These are phyloP conservation scores for Trichoderma cornu-damae DNA, from an alignment of 2,329 filamentous ascomycete species.

Conservation along the genomic window DNA sequence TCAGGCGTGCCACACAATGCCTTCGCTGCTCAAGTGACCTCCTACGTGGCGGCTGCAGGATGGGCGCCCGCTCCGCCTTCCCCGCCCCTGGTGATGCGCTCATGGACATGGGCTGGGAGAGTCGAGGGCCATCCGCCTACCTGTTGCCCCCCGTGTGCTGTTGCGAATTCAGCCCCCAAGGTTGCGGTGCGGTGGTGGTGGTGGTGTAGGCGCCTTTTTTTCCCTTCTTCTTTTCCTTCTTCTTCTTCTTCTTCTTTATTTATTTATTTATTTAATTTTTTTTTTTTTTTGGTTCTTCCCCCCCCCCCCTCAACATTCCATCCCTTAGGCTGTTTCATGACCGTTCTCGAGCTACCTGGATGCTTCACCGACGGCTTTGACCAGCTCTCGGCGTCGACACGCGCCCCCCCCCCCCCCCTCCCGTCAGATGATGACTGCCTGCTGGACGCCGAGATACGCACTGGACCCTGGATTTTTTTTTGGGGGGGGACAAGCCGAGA, in stretches of 20 bases:
- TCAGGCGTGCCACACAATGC: constrained; percentile 6
- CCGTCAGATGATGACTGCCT: constrained; percentile 14
- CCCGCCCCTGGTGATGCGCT: constrained; percentile 8
- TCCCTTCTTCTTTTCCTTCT: too few relatives aligned
- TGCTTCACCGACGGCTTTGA: constrained; percentile 12
- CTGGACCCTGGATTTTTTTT: background rate
- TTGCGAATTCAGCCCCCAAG: constrained; percentile 15
- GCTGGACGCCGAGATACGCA: background rate
- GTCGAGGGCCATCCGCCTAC: too few relatives aligned
- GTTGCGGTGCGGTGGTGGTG: too few relatives aligned
- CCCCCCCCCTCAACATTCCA: too few relatives aligned
- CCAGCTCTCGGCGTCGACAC: background rate
- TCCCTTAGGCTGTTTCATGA: constrained; percentile 15
- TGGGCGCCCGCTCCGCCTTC: constrained; percentile 17
- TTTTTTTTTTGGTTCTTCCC: too few relatives aligned
- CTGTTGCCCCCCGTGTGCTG: too few relatives aligned
- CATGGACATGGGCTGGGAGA: too few relatives aligned
- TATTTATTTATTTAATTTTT: too few relatives aligned
- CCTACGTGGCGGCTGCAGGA: constrained; percentile 21
- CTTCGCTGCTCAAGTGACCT: constrained; percentile 20
- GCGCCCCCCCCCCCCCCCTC: background rate
- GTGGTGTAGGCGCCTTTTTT: background rate
- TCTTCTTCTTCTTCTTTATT: too few relatives aligned
- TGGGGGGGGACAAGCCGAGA: background rate
- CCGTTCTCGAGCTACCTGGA: background rate